phyloP scores from a whole-genome alignment of 1,139 yeast species.

The Protomyces inundatus region DNA sequence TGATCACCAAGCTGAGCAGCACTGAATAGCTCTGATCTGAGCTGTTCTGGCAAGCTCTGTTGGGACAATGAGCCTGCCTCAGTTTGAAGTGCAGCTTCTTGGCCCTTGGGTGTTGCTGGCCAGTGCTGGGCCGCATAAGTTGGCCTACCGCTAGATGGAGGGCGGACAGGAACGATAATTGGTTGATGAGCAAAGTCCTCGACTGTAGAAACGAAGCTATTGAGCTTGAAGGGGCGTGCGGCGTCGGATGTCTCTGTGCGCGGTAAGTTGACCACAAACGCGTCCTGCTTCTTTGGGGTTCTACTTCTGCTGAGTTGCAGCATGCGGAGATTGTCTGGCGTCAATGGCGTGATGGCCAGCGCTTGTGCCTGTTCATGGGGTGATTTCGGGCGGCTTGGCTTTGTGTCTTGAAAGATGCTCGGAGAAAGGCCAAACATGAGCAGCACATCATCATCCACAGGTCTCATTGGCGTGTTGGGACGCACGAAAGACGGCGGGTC shows the following conservation, averaged over 20 bases:
- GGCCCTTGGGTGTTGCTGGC: neutral
- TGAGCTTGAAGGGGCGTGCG: neutral
- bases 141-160: neutral
- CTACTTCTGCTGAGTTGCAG: neutral
- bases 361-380: neutral
- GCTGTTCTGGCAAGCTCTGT: neutral
- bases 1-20: neutral
- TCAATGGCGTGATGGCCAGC: neutral
- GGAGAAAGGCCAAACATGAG: neutral
- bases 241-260: neutral
- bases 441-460: constrained; percentile 6
- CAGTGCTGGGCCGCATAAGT: neutral
- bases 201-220: constrained; percentile 12
- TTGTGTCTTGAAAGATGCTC: neutral
- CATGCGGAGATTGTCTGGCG: neutral
- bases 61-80: neutral
- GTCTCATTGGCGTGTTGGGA: constrained; percentile 6
- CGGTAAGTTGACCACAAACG: neutral
- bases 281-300: constrained; percentile 13
- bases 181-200: constrained; percentile 1
- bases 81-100: neutral
- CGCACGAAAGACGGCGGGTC: no score
- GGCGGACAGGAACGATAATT: neutral
- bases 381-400: neutral
- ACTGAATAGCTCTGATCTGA: neutral